A percentile compares a stretch with the other conserved stretches of the same genome.
phyloP scores from a whole-genome alignment of 345 rosid genomes.

The Fremontodendron californicum region DNA sequence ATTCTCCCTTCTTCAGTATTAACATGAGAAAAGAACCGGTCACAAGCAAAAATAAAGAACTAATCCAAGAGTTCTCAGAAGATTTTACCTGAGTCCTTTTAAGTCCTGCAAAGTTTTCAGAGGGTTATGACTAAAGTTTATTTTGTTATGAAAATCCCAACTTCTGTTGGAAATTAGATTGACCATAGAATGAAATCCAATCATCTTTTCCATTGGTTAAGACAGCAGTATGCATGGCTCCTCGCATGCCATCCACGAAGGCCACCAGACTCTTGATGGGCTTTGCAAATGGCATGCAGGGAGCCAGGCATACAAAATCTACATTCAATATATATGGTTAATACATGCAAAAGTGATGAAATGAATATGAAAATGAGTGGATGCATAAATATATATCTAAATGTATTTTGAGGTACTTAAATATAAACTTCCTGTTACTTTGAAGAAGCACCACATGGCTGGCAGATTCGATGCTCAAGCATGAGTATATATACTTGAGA shows the following conservation, averaged over 20 bases:
- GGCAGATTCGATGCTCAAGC: background rate
- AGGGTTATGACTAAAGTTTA: background rate
- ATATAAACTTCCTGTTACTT: background rate
- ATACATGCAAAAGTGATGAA: background rate
- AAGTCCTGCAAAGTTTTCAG: background rate
- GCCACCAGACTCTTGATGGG: constrained; percentile 30
- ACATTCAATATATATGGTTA: background rate
- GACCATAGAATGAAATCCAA: no score
- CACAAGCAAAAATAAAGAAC: constrained; percentile 8
- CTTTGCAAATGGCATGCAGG: constrained; percentile 54
- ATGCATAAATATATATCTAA: background rate
- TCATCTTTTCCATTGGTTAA: background rate
- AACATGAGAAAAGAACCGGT: background rate
- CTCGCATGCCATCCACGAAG: constrained; percentile 50
- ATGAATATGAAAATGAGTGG: constrained; percentile 10
- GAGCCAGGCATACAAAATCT: constrained; percentile 47
- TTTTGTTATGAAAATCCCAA: background rate
- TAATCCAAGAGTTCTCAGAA: background rate
- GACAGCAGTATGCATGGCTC: constrained; percentile 34
- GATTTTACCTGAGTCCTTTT: background rate
- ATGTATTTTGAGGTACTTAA: background rate
- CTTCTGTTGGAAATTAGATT: background rate
- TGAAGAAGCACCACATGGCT: constrained; percentile 12
- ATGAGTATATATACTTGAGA: background rate
- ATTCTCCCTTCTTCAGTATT: background rate